Conservation (phyloP, 2,329 filamentous ascomycete genomes). For the Trichophyton verrucosum region DNA sequence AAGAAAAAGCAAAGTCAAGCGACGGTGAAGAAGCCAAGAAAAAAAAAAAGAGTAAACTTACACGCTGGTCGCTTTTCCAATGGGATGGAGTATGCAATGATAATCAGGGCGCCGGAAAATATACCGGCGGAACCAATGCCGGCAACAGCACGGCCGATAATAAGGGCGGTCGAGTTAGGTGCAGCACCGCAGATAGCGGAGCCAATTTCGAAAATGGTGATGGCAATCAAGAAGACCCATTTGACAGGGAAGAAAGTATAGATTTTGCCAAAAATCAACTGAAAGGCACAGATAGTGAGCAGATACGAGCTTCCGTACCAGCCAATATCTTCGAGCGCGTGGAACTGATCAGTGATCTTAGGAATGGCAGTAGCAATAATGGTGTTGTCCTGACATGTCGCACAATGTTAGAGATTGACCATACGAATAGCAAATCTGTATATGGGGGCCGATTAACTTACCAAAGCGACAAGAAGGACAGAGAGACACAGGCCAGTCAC, state of each 20-base stretch:
- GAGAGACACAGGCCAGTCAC: conserved; percentile 11
- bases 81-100: conserved; percentile 13
- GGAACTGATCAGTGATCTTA: conserved; percentile 37
- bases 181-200: conserved; percentile 29
- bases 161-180: conserved; percentile 27
- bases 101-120: conserved; percentile 27
- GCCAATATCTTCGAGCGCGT: conserved; percentile 35
- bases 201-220: conserved; percentile 33
- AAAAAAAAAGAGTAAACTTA: conserved; percentile 19
- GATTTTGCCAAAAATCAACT: conserved; percentile 32
- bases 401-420: not conserved
- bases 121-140: conserved; percentile 29
- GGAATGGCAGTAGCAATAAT: conserved; percentile 39
- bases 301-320: conserved; percentile 39
- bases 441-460: not conserved
- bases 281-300: conserved; percentile 32
- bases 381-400: conserved; percentile 25
- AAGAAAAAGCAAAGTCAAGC: conserved; percentile 15
- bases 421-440: not conserved
- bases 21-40: conserved; percentile 16
- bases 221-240: conserved; percentile 29
- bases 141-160: conserved; percentile 32
- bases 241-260: conserved; percentile 35
- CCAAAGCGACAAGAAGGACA: conserved; percentile 13
- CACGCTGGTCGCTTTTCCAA: conserved; percentile 12